A percentile compares a stretch with the other conserved stretches of the same genome.
Conservation (phyloP, 371 early-diverging fungal species). For the Zopfochytrium polystomum region DNA sequence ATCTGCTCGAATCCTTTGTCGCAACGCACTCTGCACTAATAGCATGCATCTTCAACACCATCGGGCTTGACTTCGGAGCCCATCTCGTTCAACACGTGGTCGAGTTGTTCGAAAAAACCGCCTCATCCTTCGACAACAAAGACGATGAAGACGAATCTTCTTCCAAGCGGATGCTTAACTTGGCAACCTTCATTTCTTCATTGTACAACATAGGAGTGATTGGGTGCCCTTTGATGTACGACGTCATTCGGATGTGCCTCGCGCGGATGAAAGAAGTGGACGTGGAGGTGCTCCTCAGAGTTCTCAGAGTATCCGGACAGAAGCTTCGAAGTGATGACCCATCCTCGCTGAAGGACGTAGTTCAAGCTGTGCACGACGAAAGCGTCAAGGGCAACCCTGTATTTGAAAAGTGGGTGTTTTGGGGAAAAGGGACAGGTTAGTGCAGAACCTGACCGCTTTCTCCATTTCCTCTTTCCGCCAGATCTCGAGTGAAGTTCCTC, state of each 20-base stretch:
- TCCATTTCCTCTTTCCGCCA: slow-evolving; percentile 18
- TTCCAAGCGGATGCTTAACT: slow-evolving; percentile 66
- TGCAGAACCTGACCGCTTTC: background rate
- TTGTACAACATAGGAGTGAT: slow-evolving; percentile 87
- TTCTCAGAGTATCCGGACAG: slow-evolving; percentile 82
- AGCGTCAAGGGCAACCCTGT: slow-evolving; percentile 42
- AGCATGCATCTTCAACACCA: slow-evolving; percentile 71
- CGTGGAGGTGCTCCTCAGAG: slow-evolving; percentile 81
- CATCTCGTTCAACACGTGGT: slow-evolving; percentile 80
- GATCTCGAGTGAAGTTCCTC: slow-evolving; percentile 85
- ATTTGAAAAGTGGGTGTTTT: slow-evolving; percentile 21
- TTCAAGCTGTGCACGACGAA: slow-evolving; percentile 66
- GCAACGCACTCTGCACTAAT: slow-evolving; percentile 82
- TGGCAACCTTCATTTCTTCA: slow-evolving; percentile 76
- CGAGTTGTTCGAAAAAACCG: slow-evolving; percentile 67
- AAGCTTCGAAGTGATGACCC: slow-evolving; percentile 92
- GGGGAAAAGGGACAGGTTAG: background rate
- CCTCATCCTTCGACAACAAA: slow-evolving; percentile 36
- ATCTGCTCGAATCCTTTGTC: slow-evolving; percentile 85
- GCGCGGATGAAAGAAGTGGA: slow-evolving; percentile 69
- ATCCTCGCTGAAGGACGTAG: slow-evolving; percentile 77
- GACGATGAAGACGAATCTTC: slow-evolving; percentile 28
- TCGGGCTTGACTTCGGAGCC: slow-evolving; percentile 88
- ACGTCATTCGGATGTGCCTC: slow-evolving; percentile 72
- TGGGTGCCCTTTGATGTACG: slow-evolving; percentile 81